A percentile compares a stretch with the other conserved stretches of the same genome.
Evolutionary conservation across 768 basidiomycete genomes (phyloP).

Genomic region (Plicaturopsis crispa): DNA sequence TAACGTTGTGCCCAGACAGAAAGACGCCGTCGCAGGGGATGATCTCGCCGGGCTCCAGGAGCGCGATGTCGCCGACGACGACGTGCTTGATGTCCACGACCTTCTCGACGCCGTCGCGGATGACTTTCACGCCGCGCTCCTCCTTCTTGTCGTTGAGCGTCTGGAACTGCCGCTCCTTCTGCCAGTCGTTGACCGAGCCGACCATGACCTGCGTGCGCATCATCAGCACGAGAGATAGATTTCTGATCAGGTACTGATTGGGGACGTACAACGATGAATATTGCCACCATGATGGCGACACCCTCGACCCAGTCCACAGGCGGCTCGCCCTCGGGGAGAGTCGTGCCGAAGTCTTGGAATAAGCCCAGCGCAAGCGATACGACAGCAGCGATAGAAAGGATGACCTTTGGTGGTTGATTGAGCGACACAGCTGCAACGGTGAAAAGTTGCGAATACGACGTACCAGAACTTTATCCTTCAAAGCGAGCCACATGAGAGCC

Average conservation of each 20-base stretch:
- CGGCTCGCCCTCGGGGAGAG: constrained; percentile 50
- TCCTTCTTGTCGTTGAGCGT: constrained; percentile 91
- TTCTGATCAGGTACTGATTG: no score
- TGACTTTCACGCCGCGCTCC: constrained; percentile 82
- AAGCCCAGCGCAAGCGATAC: constrained; percentile 91
- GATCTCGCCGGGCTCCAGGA: constrained; percentile 93
- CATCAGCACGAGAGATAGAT: neutral
- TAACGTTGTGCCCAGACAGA: constrained; percentile 85
- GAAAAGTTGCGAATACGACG: constrained; percentile 19
- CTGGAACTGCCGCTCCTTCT: constrained; percentile 96
- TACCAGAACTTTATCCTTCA: constrained; percentile 88
- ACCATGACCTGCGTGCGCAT: constrained; percentile 61
- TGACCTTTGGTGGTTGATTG: no score
- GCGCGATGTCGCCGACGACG: constrained; percentile 88
- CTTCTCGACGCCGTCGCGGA: constrained; percentile 62
- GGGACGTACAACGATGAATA: constrained; percentile 61
- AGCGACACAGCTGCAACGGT: no score
- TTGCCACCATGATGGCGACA: constrained; percentile 72
- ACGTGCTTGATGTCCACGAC: constrained; percentile 86
- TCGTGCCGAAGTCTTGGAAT: constrained; percentile 85
- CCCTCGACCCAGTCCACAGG: constrained; percentile 98
- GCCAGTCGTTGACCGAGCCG: constrained; percentile 95
- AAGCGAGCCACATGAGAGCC: constrained; percentile 74
- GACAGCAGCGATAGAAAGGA: constrained; percentile 87
- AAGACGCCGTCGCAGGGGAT: constrained; percentile 96